phyloP scores from a whole-genome alignment of 129 eudicot genomes.

The Escallonia rubra region DNA sequence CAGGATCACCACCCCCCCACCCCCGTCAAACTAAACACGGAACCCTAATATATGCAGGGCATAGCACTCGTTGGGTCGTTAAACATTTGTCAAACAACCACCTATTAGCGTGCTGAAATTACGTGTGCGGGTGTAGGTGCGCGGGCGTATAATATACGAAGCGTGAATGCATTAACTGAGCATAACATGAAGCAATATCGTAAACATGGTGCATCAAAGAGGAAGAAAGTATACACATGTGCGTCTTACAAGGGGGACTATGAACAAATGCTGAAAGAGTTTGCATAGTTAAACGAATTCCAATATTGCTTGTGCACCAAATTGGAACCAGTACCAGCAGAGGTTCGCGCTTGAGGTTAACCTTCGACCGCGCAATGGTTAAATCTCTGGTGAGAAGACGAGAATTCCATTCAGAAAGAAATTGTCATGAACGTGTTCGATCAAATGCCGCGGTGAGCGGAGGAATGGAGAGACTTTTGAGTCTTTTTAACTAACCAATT shows the following conservation, averaged over 20 bases:
- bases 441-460: slow-evolving; percentile 29
- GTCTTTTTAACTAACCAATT: no score
- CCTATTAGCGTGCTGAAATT: no score
- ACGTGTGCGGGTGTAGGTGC: no score
- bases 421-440: slow-evolving; percentile 37
- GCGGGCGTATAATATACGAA: no score
- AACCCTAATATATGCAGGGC: no score
- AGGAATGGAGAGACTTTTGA: slow-evolving; percentile 32
- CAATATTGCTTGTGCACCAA: slow-evolving; percentile 16
- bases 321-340: slow-evolving; percentile 12
- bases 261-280: background rate
- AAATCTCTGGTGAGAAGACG: slow-evolving; percentile 19
- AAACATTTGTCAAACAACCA: no score
- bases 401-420: background rate
- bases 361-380: slow-evolving; percentile 23
- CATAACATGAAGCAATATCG: no score
- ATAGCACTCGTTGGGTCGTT: no score
- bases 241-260: background rate
- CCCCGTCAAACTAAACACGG: no score
- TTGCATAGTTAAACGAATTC: background rate
- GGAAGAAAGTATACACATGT: background rate
- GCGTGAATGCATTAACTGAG: no score
- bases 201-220: background rate
- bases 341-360: slow-evolving; percentile 16
- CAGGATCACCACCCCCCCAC: no score